phyloP scores from a whole-genome alignment of 805 yeast genomes.

The Scheffersomyces ergatensis region DNA sequence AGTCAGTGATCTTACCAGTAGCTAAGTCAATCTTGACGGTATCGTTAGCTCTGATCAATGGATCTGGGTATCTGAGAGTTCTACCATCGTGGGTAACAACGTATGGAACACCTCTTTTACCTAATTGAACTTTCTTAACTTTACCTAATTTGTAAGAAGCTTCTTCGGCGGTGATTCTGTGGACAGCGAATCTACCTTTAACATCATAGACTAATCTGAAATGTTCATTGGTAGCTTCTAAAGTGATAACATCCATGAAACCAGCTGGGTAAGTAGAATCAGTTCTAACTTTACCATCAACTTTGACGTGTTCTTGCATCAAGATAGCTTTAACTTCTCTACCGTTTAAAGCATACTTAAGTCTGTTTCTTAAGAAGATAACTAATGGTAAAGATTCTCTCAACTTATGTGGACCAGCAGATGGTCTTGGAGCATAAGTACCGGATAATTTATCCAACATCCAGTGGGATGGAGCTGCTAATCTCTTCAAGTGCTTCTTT shows the following conservation, averaged over 20 bases:
- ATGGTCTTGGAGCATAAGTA: slow-evolving; percentile 99
- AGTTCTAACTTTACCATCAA: slow-evolving; percentile 99
- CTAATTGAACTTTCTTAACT: slow-evolving; percentile 97
- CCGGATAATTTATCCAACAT: slow-evolving; percentile 99
- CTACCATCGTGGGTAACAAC: slow-evolving; percentile 99
- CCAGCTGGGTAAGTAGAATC: slow-evolving; percentile 99
- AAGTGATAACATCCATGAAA: slow-evolving; percentile 97
- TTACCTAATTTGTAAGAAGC: slow-evolving; percentile 97
- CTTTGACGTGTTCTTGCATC: slow-evolving; percentile 98
- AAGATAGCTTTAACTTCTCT: slow-evolving; percentile 98
- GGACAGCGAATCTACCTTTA: slow-evolving; percentile 99
- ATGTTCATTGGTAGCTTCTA: slow-evolving; percentile 98
- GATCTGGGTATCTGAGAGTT: slow-evolving; percentile 99
- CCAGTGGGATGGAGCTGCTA: slow-evolving; percentile 99
- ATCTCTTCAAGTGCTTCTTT: slow-evolving; percentile 99
- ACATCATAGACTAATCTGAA: slow-evolving; percentile 98
- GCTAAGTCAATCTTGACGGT: slow-evolving; percentile 96
- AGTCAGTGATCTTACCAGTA: slow-evolving; percentile 81
- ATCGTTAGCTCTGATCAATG: slow-evolving; percentile 94
- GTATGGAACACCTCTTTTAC: slow-evolving; percentile 98
- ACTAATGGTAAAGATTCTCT: slow-evolving; percentile 97
- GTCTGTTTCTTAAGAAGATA: slow-evolving; percentile 96
- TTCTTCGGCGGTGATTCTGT: slow-evolving; percentile 99
- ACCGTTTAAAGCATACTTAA: slow-evolving; percentile 98
- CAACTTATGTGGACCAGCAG: slow-evolving; percentile 99